phyloP scores from a whole-genome alignment of 768 basidiomycete genomes.

The Fistulinella prunicolor region DNA sequence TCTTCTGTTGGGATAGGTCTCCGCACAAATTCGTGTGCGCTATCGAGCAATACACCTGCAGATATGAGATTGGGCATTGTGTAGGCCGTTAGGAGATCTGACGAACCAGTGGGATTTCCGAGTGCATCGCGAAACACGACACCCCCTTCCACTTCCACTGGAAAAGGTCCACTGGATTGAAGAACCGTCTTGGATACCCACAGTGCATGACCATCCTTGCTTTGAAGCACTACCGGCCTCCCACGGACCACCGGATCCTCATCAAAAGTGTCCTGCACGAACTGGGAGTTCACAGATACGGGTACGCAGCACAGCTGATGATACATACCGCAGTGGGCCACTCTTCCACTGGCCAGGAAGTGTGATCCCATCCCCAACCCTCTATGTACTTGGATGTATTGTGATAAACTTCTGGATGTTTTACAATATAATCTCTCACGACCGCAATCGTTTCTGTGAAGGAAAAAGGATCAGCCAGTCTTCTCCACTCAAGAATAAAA shows the following conservation, averaged over 20 bases:
- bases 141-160: conserved; percentile 74
- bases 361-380: conserved; percentile 93
- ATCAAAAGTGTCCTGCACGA: conserved; percentile 79
- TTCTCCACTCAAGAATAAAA: not conserved
- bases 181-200: conserved; percentile 77
- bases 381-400: conserved; percentile 63
- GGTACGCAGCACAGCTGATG: not conserved
- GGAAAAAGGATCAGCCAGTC: not conserved
- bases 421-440: conserved; percentile 58
- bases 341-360: conserved; percentile 54
- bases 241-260: conserved; percentile 62
- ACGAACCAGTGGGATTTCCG: conserved; percentile 69
- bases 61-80: conserved; percentile 5
- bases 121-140: conserved; percentile 64
- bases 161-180: conserved; percentile 53
- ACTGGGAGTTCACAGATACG: too few relatives aligned
- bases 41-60: conserved; percentile 76
- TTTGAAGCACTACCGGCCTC: conserved; percentile 71
- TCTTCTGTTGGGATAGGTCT: conserved; percentile 62
- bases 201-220: conserved; percentile 86
- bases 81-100: not conserved
- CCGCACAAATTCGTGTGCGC: conserved; percentile 74
- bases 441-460: conserved; percentile 57
- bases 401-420: conserved; percentile 51
- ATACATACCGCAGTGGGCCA: conserved; percentile 69